Evolutionary conservation across 257 asterid genomes (phyloP), one percentile per base, ranked within the genome.

Genomic region (Penstemon newberryi): DNA sequence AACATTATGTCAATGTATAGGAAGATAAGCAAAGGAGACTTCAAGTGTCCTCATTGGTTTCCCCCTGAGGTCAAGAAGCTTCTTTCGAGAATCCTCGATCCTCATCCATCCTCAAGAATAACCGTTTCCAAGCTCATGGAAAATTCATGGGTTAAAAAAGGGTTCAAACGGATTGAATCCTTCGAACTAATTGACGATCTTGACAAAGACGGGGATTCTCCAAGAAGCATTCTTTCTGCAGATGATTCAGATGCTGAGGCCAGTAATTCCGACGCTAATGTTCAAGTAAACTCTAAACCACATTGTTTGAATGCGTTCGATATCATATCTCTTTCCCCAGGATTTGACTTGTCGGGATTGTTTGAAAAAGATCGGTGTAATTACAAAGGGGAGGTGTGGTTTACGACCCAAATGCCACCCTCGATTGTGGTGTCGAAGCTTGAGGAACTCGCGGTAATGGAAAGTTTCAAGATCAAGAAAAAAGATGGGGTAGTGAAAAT

Each of bases 41-140:
- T 90, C 82, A 81, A 62, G 8, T 91, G 95, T 65, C 99, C 99
- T 0, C 94, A 78, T 5, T 91, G 97, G 97, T 85, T 94, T 46
- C 96, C 95, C 0, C 85, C 85, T 0, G 96, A 93, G 75, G 95
- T 84, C 0, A 80, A 67, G 73, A 88, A 82, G 77, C 82, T 94
- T 0, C 79, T 94, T 3, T 82, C 96, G 0, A 77, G 84, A 55
- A 91, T 91, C 45, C 89, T 94, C 18, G 92, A 86, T 55, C 99
- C 99, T 0, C 81, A 89, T 67, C 95, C 99, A 0, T 12, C 57
- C 1, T 56, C 95, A 0, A 75, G 99, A 60, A 82, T 83, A 7
- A 50, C 89, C 13, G 69, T 87, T 6, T 46, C 79, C 0, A 86
- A 60, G 70, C 81, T 94, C 76, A 89, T 94, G 99, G 89, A 85